Evolutionary conservation across 148 eudicot genomes (phyloP), one percentile per base, ranked within the genome.

Genomic region (Chenopodium berlandieri): DNA sequence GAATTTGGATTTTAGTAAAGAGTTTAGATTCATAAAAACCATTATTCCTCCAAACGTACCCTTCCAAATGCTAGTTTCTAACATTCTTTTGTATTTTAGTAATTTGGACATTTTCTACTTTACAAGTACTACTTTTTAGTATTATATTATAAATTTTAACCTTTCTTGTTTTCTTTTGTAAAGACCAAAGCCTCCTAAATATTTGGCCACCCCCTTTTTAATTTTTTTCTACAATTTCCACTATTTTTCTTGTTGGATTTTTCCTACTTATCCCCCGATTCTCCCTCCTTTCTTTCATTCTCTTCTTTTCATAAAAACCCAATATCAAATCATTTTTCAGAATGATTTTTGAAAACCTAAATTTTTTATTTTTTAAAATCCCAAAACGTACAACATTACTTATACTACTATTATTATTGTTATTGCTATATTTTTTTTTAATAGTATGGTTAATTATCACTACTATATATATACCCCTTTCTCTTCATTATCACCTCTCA

Each of bases 31-130:
- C 88, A 82, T 64, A 84, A 23, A 52, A 75, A 74, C 83, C 66
- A 90, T 84, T 91, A 91, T 92, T 94, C 97, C 84, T 86, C 88
- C 93, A 90, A 91, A 90, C 92, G 87, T 80, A 80, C 88, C 83
- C 86, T 82, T 89, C 94, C 98, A 94, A 81, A 72, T 79, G 90
- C 95, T 91, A 90, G 71, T 83, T 88, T 86, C 87, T 79, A 87
- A 84, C 81, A 82, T 81, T 86, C 77, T 90, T 83, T 92, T 91
- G 97, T 85, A 80, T 25, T 87, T 75, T 87, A 79, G 47, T 74
- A 62, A 82, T 30, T 81, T 80, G 83, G 87, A 80, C 85, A 30
- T 86, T 86, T 84, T 85, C 89, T 84, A 78, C 89, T 86, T 87
- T 80, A 79, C 66, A 75, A 62, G 78, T 86, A 79, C 89, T 81